Base-by-base conservation (phyloP, 495 filamentous ascomycete species). In the Penicillium cinerascens region DNA sequence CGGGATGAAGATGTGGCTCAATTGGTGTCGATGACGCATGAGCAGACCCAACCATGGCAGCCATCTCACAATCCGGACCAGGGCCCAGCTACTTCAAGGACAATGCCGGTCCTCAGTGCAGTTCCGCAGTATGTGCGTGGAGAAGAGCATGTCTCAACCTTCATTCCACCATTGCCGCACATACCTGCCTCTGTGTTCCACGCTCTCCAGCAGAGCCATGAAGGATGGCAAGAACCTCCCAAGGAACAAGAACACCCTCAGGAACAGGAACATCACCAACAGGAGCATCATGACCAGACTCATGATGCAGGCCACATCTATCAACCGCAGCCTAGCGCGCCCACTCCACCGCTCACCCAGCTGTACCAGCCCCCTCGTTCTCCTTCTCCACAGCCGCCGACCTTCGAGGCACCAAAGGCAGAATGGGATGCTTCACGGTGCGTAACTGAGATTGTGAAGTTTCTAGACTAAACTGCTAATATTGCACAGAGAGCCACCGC, bases 341-440 rank as follows among this genome's bases (percentile, higher is more conserved):
- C 72, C 16, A 58, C 76, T 17, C 59, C 63, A n/a, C 49, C 49
- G 8, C 29, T 52, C 1, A 29, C 65, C 27, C 52, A 69, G 27
- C 54, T 67, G 42, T 55, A 65, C 9, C 56, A 60, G 33, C 69
- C 72, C 15, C 64, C 69, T 26, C 71, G 68, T 10, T 76, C 72
- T 42, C 60, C 67, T 4, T 61, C 77, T 42, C 73, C 76, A 37
- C 65, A 71, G 41, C 48, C 41, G 16, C 45, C 60, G 25, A 48
- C 54, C 10, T 80, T 76, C 44, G 73, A 79, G 41, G 73, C 81
- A 4, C 82, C 81, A n/a, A 69, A 69, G 46, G 65, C 76, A 45
- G 74, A 84, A 59, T 89, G 86, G 86, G 83, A 89, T 69, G 81
- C 86, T 8, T 79, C 81, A 55, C 71, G 74, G 85, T 87, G 71